Base-by-base conservation (phyloP, 177 flowering plant genomes). In the Vitis hybrid region DNA sequence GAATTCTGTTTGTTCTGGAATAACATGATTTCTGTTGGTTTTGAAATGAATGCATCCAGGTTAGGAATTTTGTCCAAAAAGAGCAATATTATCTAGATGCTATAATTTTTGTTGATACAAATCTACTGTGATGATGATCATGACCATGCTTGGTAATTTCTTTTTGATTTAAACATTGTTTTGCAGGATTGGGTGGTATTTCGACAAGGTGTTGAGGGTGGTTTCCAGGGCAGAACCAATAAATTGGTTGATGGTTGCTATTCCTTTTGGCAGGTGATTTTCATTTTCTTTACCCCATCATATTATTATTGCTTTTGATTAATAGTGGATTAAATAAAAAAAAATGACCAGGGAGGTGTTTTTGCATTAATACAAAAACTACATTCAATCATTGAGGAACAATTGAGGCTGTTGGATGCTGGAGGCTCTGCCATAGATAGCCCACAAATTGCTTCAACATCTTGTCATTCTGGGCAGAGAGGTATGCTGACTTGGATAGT, bases 231-330 rank as follows among this genome's bases (percentile, higher is more conserved):
- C 29, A 83, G 98, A 77, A 77, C 97, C 66, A 96, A 96, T 84
- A 96, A 93, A 79, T 78, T 93, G 79, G 97, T 96, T 56, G 99
- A 96, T 81, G 97, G 99, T 61, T 96, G 99, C 82, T 93, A 96
- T 77, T 93, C 98, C 67, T 95, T 94, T 78, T 95, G 99, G 99
- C 99, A 95, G 98, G 98, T 92, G 62, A 63, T 13, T 53, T 51
- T 10, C 11, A 3, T 14, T 29, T 66, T 55, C 63, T 15, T 51
- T 53, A 39, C 26, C 63, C 11, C 39, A 10, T 39, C 8, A 9
- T 65, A 55, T 2, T 51, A 11, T 51, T 26, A 10, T 8, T 45
- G 1, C 60, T 55, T 64, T 55, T 48, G 13, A 20, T n/a, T 49
- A 70, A 6, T 45, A 10, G 20, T 14, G 61, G 60, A 62, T 72